These are phyloP conservation scores for Chytriomyces sp. DNA, from an alignment of 192 early-diverging fungal species.

Conservation along the genomic window DNA sequence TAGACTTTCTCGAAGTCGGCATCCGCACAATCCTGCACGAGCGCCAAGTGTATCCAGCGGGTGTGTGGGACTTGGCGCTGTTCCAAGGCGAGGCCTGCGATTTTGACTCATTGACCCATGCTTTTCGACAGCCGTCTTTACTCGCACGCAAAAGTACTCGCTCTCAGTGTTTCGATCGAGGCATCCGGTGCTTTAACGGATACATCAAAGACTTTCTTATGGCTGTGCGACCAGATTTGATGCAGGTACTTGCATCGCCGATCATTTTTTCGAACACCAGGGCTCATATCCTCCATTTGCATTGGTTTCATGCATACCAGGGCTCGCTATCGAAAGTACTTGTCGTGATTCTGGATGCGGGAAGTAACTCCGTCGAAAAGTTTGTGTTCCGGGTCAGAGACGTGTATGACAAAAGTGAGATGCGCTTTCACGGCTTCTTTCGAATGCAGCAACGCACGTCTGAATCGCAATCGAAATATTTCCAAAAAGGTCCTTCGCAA, in stretches of 20 bases:
- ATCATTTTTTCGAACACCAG: not conserved
- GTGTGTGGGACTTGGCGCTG: conserved; percentile 15
- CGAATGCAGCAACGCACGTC: too few relatives aligned
- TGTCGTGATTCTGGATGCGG: conserved; percentile 39
- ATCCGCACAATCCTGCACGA: conserved; percentile 52
- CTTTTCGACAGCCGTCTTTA: conserved; percentile 42
- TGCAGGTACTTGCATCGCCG: conserved; percentile 28
- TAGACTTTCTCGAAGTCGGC: conserved; percentile 53
- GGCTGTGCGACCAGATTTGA: conserved; percentile 42
- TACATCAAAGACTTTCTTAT: conserved; percentile 52
- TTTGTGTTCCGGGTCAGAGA: conserved; percentile 45
- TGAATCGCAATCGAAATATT: too few relatives aligned
- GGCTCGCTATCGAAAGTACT: conserved; percentile 40
- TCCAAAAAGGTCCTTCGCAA: too few relatives aligned
- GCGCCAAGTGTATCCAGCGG: conserved; percentile 47
- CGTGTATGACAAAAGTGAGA: too few relatives aligned
- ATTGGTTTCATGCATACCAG: too few relatives aligned
- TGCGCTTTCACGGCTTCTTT: too few relatives aligned
- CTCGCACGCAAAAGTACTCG: conserved; percentile 34
- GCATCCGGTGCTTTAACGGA: conserved; percentile 47
- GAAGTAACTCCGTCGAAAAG: conserved; percentile 40
- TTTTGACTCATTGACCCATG: not conserved
- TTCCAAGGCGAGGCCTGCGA: not conserved
- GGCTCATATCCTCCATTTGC: too few relatives aligned
- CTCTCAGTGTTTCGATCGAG: conserved; percentile 43